These are phyloP conservation scores for Lachancea dasiensis DNA, from an alignment of 805 yeast species.

Conservation along the genomic window DNA sequence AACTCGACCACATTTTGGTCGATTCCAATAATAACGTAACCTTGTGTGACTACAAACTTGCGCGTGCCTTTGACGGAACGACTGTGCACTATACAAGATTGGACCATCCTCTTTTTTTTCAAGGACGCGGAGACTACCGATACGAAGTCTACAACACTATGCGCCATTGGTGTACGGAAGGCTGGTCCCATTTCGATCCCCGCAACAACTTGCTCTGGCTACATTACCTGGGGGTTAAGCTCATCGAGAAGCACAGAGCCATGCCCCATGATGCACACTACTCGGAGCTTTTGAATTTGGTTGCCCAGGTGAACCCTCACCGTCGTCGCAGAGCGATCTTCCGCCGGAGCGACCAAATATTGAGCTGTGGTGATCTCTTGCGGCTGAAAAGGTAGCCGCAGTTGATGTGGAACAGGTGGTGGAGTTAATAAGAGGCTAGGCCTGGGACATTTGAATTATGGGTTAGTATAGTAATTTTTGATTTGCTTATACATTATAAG, in stretches of 20 bases:
- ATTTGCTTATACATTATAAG: neutral
- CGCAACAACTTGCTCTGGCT: slow-evolving; percentile 59
- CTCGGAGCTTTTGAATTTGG: slow-evolving; percentile 5
- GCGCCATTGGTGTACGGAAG: slow-evolving; percentile 34
- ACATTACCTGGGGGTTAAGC: slow-evolving; percentile 49
- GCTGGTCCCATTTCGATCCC: slow-evolving; percentile 29
- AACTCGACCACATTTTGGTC: slow-evolving; percentile 57
- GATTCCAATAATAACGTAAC: slow-evolving; percentile 38
- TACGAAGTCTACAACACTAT: slow-evolving; percentile 55
- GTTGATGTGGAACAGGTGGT: neutral
- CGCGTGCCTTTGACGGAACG: slow-evolving; percentile 38
- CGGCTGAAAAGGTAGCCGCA: slow-evolving; percentile 3
- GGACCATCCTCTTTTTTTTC: slow-evolving; percentile 57
- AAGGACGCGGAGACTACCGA: slow-evolving; percentile 55
- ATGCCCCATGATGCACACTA: slow-evolving; percentile 5
- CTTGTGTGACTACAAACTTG: slow-evolving; percentile 52
- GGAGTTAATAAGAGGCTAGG: neutral
- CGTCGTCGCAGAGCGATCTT: slow-evolving; percentile 7
- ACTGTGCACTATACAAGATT: slow-evolving; percentile 45
- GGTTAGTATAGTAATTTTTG: neutral
- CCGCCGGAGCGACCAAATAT: slow-evolving; percentile 8
- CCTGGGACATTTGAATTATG: neutral
- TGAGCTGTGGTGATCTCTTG: slow-evolving; percentile 6
- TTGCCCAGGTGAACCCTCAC: slow-evolving; percentile 5
- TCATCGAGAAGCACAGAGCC: slow-evolving; percentile 1